Evolutionary conservation across 2,329 filamentous ascomycete species (phyloP).

Genomic region (Exophiala sp.): DNA sequence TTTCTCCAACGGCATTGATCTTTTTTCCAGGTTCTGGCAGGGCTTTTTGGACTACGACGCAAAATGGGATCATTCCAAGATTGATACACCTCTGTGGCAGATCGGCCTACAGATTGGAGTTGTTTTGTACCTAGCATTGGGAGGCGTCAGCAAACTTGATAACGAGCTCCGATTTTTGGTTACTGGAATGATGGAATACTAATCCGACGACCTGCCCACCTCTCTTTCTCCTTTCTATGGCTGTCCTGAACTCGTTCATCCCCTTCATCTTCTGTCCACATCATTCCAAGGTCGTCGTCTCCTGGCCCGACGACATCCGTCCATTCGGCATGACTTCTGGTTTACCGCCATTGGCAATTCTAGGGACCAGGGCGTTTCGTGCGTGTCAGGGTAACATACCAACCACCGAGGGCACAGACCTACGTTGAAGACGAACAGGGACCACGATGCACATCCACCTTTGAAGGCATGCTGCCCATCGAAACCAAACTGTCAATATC

Average conservation of each 20-base stretch:
- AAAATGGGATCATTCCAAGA: constrained; percentile 7
- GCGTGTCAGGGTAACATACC: too few relatives aligned
- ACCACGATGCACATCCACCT: background rate
- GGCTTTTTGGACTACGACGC: constrained; percentile 21
- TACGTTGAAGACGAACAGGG: too few relatives aligned
- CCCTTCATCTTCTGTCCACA: background rate
- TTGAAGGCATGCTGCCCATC: background rate
- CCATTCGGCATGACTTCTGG: background rate
- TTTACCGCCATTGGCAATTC: too few relatives aligned
- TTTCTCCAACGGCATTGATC: constrained; percentile 23
- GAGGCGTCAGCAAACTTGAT: constrained; percentile 10
- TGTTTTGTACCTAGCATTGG: constrained; percentile 22
- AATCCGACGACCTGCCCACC: constrained; percentile 18
- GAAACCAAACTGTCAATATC: background rate
- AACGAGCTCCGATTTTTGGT: constrained; percentile 1
- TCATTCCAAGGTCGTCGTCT: background rate
- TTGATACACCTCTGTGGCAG: constrained; percentile 30
- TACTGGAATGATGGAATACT: constrained; percentile 15
- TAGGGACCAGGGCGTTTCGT: too few relatives aligned
- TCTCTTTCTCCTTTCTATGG: background rate
- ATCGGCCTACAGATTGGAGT: constrained; percentile 31
- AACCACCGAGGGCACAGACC: too few relatives aligned
- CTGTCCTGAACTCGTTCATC: background rate
- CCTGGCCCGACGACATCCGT: background rate
- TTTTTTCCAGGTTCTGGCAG: constrained; percentile 27